These are phyloP conservation scores for Aplosporella prunicola DNA, from an alignment of 2,329 filamentous ascomycete species.

Conservation along the genomic window DNA sequence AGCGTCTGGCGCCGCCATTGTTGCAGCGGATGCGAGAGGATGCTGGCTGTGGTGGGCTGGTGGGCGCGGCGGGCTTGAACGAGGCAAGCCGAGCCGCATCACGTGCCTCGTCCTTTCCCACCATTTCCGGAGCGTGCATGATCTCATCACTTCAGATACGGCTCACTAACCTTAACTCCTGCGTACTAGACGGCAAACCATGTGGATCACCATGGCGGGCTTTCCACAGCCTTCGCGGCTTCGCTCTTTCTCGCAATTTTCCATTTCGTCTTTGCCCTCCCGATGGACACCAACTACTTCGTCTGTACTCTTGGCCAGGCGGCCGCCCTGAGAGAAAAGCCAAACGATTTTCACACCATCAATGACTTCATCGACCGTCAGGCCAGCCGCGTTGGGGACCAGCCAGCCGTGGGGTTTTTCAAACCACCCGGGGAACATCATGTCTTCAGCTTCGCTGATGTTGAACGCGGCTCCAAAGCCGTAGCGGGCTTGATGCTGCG, in stretches of 20 bases:
- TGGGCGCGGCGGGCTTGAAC: too few relatives aligned
- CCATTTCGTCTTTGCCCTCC: not conserved
- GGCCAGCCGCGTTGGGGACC: conserved; percentile 28
- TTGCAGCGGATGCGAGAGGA: too few relatives aligned
- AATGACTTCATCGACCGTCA: conserved; percentile 27
- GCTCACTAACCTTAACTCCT: too few relatives aligned
- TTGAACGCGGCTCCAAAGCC: conserved; percentile 24
- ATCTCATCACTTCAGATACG: too few relatives aligned
- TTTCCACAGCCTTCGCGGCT: too few relatives aligned
- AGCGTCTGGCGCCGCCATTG: conserved; percentile 5
- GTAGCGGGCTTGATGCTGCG: conserved; percentile 26
- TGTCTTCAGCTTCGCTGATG: conserved; percentile 29
- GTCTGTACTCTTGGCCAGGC: conserved; percentile 53
- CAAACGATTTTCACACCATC: conserved; percentile 16
- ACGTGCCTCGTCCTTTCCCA: too few relatives aligned
- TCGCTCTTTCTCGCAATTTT: not conserved
- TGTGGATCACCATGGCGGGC: too few relatives aligned
- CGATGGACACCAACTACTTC: conserved; percentile 42
- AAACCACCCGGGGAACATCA: conserved; percentile 23
- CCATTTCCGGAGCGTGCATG: too few relatives aligned
- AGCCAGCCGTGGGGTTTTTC: conserved; percentile 44
- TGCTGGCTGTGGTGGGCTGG: too few relatives aligned
- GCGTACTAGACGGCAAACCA: too few relatives aligned
- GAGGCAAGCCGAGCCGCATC: too few relatives aligned
- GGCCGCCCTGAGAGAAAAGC: conserved; percentile 24